A percentile compares a stretch with the other conserved stretches of the same genome.
Evolutionary conservation across 176 grass and related monocot genomes (phyloP).

Genomic region (Stipa capillata): DNA sequence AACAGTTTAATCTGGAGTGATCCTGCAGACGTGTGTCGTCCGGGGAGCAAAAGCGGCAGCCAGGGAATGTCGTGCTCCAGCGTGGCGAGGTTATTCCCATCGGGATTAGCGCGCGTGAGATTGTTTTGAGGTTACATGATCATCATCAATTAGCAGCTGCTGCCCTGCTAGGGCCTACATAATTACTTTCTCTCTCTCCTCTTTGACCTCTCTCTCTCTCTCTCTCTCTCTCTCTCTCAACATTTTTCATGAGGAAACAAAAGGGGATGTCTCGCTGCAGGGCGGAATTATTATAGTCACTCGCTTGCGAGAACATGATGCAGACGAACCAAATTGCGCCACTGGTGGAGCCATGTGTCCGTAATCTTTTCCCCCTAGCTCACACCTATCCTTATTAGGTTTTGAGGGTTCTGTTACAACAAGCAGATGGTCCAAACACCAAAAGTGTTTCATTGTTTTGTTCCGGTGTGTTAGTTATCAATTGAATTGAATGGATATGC

Average conservation of each 20-base stretch:
- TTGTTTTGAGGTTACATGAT: slow-evolving; percentile 34
- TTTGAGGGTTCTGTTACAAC: slow-evolving; percentile 13
- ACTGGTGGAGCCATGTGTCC: slow-evolving; percentile 27
- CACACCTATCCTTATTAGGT: slow-evolving; percentile 1
- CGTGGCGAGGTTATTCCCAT: slow-evolving; percentile 10
- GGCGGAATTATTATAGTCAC: slow-evolving; percentile 40
- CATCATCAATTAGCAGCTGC: slow-evolving; percentile 39
- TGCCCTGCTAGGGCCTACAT: neutral
- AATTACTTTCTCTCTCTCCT: neutral
- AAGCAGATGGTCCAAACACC: slow-evolving; percentile 38
- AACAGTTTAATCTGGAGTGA: slow-evolving; percentile 2
- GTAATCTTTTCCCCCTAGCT: slow-evolving; percentile 1
- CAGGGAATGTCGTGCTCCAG: slow-evolving; percentile 27
- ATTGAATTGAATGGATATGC: neutral
- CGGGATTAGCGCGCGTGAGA: slow-evolving; percentile 54
- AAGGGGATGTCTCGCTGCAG: slow-evolving; percentile 10
- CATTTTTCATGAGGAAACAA: slow-evolving; percentile 5
- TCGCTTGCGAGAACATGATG: slow-evolving; percentile 35
- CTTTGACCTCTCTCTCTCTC: slow-evolving; percentile 23
- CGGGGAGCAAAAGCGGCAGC: slow-evolving; percentile 24
- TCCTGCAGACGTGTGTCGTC: slow-evolving; percentile 25
- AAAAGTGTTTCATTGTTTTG: slow-evolving; percentile 42
- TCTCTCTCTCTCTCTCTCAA: neutral
- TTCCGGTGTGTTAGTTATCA: neutral
- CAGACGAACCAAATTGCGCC: slow-evolving; percentile 23